phyloP scores from a whole-genome alignment of 2,329 filamentous ascomycete genomes.

The Alternaria ethzedia region DNA sequence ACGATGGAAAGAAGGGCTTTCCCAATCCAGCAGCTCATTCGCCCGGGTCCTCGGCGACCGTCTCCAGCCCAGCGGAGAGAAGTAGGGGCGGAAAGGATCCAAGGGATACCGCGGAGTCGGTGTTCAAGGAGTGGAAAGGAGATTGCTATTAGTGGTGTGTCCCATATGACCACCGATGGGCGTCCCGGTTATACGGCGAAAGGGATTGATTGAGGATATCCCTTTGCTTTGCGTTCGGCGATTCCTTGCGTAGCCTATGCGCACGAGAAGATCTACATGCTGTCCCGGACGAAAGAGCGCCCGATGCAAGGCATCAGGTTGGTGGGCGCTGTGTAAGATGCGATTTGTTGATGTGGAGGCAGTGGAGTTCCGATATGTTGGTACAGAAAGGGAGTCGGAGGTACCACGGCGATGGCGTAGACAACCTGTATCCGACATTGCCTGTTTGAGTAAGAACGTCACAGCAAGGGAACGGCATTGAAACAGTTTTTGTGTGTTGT shows the following conservation, averaged over 20 bases:
- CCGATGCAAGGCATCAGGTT: not conserved
- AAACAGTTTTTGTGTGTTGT: not conserved
- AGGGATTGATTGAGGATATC: not conserved
- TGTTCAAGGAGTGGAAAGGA: not conserved
- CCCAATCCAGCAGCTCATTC: not conserved
- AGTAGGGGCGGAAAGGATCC: not conserved
- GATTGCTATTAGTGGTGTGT: not conserved
- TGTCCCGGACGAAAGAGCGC: not conserved
- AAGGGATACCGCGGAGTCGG: not conserved
- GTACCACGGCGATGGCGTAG: not conserved
- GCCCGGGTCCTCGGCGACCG: not conserved
- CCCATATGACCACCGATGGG: not conserved
- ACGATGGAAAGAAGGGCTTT: not conserved
- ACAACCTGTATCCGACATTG: not conserved
- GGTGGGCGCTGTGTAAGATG: not conserved
- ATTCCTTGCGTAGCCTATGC: not conserved
- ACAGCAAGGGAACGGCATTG: not conserved
- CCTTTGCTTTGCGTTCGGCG: not conserved
- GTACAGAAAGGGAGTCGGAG: not conserved
- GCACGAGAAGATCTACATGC: not conserved
- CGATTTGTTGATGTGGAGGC: not conserved
- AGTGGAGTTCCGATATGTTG: not conserved
- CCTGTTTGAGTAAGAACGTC: not conserved
- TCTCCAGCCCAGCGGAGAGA: not conserved
- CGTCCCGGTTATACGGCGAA: not conserved